Evolutionary conservation across 1,284 basidiomycete species (phyloP).

Genomic region (Austroboletus novae-zelandiae): DNA sequence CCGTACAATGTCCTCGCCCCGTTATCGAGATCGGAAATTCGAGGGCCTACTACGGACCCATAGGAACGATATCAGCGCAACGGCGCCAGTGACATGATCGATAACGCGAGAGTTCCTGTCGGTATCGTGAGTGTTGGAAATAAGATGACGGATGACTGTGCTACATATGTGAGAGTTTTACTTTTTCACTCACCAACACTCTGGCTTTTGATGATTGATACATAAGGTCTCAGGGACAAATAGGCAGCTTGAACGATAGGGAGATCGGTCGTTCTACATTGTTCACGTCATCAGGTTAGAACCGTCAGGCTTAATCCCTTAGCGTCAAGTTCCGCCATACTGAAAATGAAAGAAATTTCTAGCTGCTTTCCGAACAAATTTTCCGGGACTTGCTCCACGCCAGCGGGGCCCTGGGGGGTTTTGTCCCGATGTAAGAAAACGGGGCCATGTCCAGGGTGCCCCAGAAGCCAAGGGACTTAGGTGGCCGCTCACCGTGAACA

Average conservation of each 20-base stretch:
- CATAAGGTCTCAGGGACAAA: slow-evolving; percentile 19
- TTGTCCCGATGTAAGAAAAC: slow-evolving; percentile 53
- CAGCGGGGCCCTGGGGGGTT: slow-evolving; percentile 55
- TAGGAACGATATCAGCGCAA: slow-evolving; percentile 47
- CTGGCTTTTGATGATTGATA: slow-evolving; percentile 10
- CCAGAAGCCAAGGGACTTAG: slow-evolving; percentile 25
- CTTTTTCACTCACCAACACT: slow-evolving; percentile 44
- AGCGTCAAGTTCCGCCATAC: too few relatives aligned
- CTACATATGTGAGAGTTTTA: slow-evolving; percentile 3
- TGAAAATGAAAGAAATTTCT: too few relatives aligned
- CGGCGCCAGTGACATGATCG: slow-evolving; percentile 45
- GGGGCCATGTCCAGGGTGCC: slow-evolving; percentile 29
- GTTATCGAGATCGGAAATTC: slow-evolving; percentile 54
- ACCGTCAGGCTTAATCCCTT: slow-evolving; percentile 46
- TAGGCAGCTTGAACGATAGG: not conserved
- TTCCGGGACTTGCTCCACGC: slow-evolving; percentile 32
- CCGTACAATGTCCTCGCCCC: slow-evolving; percentile 54
- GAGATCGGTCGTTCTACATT: not conserved
- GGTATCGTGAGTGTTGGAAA: slow-evolving; percentile 13
- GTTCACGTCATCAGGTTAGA: slow-evolving; percentile 36
- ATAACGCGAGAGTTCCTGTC: slow-evolving; percentile 51
- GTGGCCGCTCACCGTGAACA: slow-evolving; percentile 17
- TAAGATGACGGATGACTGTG: slow-evolving; percentile 3
- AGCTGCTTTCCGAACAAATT: not conserved
- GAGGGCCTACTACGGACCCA: slow-evolving; percentile 56